These are phyloP conservation scores for Talaromyces thailandensis DNA, from an alignment of 495 filamentous ascomycete species.

Conservation along the genomic window DNA sequence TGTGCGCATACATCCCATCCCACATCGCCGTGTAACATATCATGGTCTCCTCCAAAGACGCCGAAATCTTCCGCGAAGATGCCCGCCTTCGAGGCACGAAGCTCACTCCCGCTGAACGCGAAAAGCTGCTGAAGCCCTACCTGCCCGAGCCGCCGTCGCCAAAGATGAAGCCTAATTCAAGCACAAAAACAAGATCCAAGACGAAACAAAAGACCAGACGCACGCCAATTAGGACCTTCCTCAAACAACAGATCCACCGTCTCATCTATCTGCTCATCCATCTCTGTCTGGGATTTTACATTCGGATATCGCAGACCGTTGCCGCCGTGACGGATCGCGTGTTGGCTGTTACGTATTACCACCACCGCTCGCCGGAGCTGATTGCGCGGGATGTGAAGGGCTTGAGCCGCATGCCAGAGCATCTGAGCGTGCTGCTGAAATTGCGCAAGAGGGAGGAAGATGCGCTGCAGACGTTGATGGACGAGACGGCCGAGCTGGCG, in stretches of 20 bases:
- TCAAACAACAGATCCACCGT: constrained; percentile 56
- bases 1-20: background rate
- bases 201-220: constrained; percentile 10
- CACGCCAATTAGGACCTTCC: constrained; percentile 55
- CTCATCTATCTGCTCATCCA: constrained; percentile 68
- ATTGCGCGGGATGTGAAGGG: constrained; percentile 80
- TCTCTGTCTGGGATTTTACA: constrained; percentile 74
- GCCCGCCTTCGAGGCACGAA: constrained; percentile 46
- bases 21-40: constrained; percentile 3
- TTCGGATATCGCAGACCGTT: constrained; percentile 70
- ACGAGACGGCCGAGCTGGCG: constrained; percentile 80
- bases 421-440: constrained; percentile 80
- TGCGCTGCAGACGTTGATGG: constrained; percentile 69
- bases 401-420: constrained; percentile 63
- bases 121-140: constrained; percentile 65
- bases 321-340: constrained; percentile 66
- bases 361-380: constrained; percentile 86
- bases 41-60: constrained; percentile 50
- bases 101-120: constrained; percentile 57
- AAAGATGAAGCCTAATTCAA: constrained; percentile 14
- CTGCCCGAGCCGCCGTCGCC: constrained; percentile 51
- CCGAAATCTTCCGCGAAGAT: constrained; percentile 54
- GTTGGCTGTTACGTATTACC: constrained; percentile 76
- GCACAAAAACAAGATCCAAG: constrained; percentile 8
- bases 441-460: constrained; percentile 60